A percentile compares a stretch with the other conserved stretches of the same genome.
Evolutionary conservation across 2,329 filamentous ascomycete genomes (phyloP).

Genomic region (Karstenula rhodostoma): DNA sequence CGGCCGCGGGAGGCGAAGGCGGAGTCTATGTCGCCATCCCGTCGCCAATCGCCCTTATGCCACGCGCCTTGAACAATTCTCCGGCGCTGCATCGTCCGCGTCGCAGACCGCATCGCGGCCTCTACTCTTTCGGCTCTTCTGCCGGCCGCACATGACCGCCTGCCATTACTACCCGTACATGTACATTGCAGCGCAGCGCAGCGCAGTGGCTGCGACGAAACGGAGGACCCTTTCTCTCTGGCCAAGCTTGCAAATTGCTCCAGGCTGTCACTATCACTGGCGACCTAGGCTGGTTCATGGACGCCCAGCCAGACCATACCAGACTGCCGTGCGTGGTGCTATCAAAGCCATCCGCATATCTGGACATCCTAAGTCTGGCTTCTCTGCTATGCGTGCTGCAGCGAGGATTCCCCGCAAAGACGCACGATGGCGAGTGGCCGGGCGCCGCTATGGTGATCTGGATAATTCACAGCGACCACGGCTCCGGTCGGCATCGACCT

Average conservation of each 20-base stretch:
- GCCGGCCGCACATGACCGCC: neutral
- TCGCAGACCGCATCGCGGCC: constrained; percentile 6
- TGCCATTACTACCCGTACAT: neutral
- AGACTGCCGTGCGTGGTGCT: too few relatives aligned
- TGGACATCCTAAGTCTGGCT: neutral
- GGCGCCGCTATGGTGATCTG: constrained; percentile 18
- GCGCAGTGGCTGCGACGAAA: neutral
- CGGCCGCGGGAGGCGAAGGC: constrained; percentile 19
- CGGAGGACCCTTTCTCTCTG: too few relatives aligned
- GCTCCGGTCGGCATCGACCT: constrained; percentile 4
- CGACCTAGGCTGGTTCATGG: too few relatives aligned
- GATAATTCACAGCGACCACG: constrained; percentile 16
- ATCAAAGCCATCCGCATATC: neutral
- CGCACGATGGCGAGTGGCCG: constrained; percentile 14
- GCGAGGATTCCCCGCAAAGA: constrained; percentile 28
- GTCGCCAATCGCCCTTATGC: constrained; percentile 19
- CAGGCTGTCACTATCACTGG: too few relatives aligned
- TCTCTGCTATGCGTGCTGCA: neutral
- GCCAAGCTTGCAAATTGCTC: too few relatives aligned
- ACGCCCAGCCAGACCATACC: too few relatives aligned
- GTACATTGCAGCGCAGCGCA: neutral
- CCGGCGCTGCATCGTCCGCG: constrained; percentile 18
- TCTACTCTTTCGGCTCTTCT: neutral
- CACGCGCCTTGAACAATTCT: constrained; percentile 20
- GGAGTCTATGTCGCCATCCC: constrained; percentile 20